Conservation (phyloP, 2,329 filamentous ascomycete genomes). For the Gaeumannomyces sp. region DNA sequence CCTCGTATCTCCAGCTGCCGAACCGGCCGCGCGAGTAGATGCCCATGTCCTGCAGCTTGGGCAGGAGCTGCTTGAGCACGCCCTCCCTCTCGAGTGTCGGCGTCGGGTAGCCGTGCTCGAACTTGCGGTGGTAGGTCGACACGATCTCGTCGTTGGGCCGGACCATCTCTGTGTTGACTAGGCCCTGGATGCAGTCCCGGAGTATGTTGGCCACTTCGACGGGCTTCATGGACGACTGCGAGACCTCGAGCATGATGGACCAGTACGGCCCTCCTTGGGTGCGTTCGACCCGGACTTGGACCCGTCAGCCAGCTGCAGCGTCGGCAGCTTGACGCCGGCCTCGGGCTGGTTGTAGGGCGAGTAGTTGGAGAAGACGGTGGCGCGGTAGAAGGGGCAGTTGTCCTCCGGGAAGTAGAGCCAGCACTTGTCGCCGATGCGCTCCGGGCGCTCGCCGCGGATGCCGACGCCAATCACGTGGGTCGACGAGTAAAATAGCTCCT, state of each 20-base stretch:
- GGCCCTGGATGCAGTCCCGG: slow-evolving; percentile 87
- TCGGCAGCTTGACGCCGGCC: slow-evolving; percentile 75
- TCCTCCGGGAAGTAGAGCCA: slow-evolving; percentile 99
- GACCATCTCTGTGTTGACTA: slow-evolving; percentile 98
- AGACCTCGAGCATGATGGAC: slow-evolving; percentile 99
- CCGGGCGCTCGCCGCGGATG: slow-evolving; percentile 82
- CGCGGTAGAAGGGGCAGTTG: slow-evolving; percentile 98
- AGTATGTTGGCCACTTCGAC: slow-evolving; percentile 81
- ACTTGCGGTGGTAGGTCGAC: slow-evolving; percentile 95
- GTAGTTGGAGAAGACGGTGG: slow-evolving; percentile 99
- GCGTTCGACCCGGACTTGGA: slow-evolving; percentile 68
- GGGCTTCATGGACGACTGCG: slow-evolving; percentile 91
- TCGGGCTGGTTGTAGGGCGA: slow-evolving; percentile 96
- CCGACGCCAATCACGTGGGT: slow-evolving; percentile 97
- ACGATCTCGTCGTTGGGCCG: slow-evolving; percentile 88
- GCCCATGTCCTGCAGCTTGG: slow-evolving; percentile 82
- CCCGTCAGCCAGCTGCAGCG: slow-evolving; percentile 78
- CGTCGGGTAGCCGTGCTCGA: slow-evolving; percentile 97
- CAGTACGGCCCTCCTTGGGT: slow-evolving; percentile 91
- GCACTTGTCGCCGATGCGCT: slow-evolving; percentile 98
- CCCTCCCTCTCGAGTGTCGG: slow-evolving; percentile 92
- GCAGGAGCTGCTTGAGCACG: slow-evolving; percentile 85
- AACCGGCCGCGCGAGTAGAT: slow-evolving; percentile 97
- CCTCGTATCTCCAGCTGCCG: slow-evolving; percentile 97
- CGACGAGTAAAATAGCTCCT: slow-evolving; percentile 91